Base-by-base conservation (phyloP, 1,284 basidiomycete species). In the Kwoniella shivajii region DNA sequence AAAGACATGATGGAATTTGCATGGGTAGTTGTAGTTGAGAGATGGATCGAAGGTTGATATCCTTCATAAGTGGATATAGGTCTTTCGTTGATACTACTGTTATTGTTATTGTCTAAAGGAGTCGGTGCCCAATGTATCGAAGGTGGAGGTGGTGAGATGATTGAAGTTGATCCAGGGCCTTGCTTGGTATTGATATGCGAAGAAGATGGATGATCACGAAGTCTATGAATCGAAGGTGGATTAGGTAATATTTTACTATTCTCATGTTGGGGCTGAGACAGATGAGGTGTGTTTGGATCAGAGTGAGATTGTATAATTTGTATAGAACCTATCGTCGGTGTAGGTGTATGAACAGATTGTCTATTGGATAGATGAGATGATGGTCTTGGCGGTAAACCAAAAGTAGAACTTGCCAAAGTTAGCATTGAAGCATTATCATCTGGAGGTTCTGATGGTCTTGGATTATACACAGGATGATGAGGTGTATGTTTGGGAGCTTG, bases 381-480 rank as follows among this genome's bases (percentile, higher is more conserved):
- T 75, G 34, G 72, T 55, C 65, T 83, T 75, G 36, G 79, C 76
- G 86, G 84, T 47, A 87, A 80, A 0, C 84, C 92, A 73, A 90
- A 94, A 1, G 90, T 92, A 3, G 90, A 94, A 13, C 90, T 93
- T 3, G 94, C 94, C 11, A 98, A 84, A 0, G 94, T 98, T 43
- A 97, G 81, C 48, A 94, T 81, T 4, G 90, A 93, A 0, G 94
- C 94, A 71, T 98, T 93, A 72, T 95, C 92, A 24, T 86, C 81
- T 0, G 94, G 94, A 10, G 90, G 88, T 1, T 89, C 90, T 6
- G 88, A 87, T 14, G 95, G 95, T 20, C 89, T 85, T 2, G 94
- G 94, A 74, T 98, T 98, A 78, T 97, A 92, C 50, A 90, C 85
- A 2, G 94, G 95, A 77, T 98, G 93, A 60, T 92, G 92, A 6